phyloP scores from a whole-genome alignment of 75 land plant genomes.

The Cupressus sempervirens region DNA sequence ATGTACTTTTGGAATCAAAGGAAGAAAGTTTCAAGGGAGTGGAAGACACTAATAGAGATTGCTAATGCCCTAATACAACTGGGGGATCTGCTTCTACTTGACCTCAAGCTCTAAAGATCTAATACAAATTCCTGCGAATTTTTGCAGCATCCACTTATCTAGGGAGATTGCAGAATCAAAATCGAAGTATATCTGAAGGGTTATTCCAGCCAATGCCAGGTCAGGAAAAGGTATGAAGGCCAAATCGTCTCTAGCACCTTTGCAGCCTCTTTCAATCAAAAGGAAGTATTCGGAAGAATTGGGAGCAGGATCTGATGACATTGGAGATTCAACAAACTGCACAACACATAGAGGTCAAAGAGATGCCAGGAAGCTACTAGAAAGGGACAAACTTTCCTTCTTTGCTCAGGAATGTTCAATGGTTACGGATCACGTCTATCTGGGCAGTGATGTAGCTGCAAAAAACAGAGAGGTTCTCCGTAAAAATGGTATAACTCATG shows the following conservation, averaged over 20 bases:
- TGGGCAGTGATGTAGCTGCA: conserved; percentile 49
- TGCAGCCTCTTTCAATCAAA: conserved; percentile 22
- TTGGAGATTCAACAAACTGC: conserved; percentile 14
- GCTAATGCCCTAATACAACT: conserved; percentile 11
- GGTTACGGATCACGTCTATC: conserved; percentile 40
- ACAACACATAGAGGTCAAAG: conserved; percentile 24
- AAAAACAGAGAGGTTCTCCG: conserved; percentile 27
- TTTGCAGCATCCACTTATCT: background rate
- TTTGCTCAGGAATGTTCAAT: conserved; percentile 36
- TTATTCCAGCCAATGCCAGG: conserved; percentile 19
- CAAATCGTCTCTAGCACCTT: conserved; percentile 15
- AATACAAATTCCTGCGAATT: conserved; percentile 7
- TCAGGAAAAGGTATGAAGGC: conserved; percentile 6
- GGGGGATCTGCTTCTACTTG: conserved; percentile 22
- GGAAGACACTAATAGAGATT: background rate
- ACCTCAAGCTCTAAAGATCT: conserved; percentile 17
- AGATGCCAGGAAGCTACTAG: background rate
- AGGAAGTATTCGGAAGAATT: conserved; percentile 19
- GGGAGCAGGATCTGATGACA: conserved; percentile 15
- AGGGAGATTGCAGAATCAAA: background rate
- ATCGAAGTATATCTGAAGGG: background rate
- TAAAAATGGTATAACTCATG: conserved; percentile 47
- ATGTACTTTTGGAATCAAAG: background rate
- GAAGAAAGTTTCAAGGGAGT: conserved; percentile 8
- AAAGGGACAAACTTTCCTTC: conserved; percentile 24